These are phyloP conservation scores for Saccharomycopsis babjevae DNA, from an alignment of 805 yeast genomes.

Conservation along the genomic window DNA sequence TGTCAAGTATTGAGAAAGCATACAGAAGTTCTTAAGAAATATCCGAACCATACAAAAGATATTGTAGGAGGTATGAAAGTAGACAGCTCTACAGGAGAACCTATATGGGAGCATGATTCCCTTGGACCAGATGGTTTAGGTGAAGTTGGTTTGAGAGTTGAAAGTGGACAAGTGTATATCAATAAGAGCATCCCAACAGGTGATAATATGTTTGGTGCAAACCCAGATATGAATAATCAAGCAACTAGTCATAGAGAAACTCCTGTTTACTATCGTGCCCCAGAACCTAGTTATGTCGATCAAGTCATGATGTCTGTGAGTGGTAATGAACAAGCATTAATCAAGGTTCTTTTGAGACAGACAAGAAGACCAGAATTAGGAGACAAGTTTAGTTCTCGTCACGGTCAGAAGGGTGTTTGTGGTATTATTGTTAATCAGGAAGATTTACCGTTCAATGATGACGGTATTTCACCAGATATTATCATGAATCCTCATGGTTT, in stretches of 20 bases:
- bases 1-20: constrained; percentile 93
- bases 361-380: constrained; percentile 97
- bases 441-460: constrained; percentile 90
- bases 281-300: constrained; percentile 91
- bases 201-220: constrained; percentile 44
- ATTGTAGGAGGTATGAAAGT: constrained; percentile 85
- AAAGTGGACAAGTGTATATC: constrained; percentile 87
- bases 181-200: constrained; percentile 89
- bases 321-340: constrained; percentile 88
- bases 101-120: constrained; percentile 77
- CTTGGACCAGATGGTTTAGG: constrained; percentile 94
- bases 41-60: constrained; percentile 90
- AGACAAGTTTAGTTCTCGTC: constrained; percentile 94
- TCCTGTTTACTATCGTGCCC: constrained; percentile 86
- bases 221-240: constrained; percentile 23
- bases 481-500: constrained; percentile 99
- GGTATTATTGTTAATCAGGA: constrained; percentile 97
- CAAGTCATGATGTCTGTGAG: constrained; percentile 96
- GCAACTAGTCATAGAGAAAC: constrained; percentile 67
- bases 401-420: constrained; percentile 98
- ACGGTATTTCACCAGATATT: constrained; percentile 88
- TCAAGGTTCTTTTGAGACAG: constrained; percentile 86
- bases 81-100: constrained; percentile 59
- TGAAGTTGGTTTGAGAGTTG: constrained; percentile 86
- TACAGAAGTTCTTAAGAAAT: constrained; percentile 79